Conservation (phyloP, 371 early-diverging fungal genomes). For the Globomyces sp. region DNA sequence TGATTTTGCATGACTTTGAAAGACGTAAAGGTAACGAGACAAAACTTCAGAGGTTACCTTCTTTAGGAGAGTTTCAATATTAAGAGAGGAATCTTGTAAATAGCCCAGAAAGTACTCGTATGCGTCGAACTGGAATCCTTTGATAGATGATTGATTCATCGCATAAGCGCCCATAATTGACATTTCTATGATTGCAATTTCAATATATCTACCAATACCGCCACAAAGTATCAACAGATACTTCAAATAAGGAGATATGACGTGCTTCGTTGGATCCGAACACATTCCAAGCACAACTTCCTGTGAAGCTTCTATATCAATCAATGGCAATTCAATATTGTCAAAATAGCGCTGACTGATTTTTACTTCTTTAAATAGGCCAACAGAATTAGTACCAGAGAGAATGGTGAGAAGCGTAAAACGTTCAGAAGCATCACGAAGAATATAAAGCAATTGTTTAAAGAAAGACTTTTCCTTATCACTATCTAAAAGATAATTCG, state of each 20-base stretch:
- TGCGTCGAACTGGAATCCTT: slow-evolving; percentile 7
- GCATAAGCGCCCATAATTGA: background rate
- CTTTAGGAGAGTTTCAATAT: background rate
- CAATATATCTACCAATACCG: slow-evolving; percentile 3
- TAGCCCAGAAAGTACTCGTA: background rate
- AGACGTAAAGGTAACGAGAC: slow-evolving; percentile 4
- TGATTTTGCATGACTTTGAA: background rate
- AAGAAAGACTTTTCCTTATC: background rate
- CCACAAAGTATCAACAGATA: slow-evolving; percentile 4
- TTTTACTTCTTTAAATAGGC: background rate
- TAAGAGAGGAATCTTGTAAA: background rate
- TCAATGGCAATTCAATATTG: slow-evolving; percentile 1
- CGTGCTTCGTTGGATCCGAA: background rate
- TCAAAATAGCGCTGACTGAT: background rate
- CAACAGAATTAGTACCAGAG: slow-evolving; percentile 5
- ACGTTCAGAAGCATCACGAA: background rate
- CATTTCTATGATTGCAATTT: slow-evolving; percentile 9
- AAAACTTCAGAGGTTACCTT: background rate
- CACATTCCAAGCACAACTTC: slow-evolving; percentile 3
- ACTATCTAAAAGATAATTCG: background rate
- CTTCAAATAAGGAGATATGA: background rate
- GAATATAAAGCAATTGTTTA: background rate
- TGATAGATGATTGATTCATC: background rate
- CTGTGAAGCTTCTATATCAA: background rate
- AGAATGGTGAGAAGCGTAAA: background rate